These are phyloP conservation scores for Apiospora koreana DNA, from an alignment of 2,329 filamentous ascomycete genomes.

Conservation along the genomic window DNA sequence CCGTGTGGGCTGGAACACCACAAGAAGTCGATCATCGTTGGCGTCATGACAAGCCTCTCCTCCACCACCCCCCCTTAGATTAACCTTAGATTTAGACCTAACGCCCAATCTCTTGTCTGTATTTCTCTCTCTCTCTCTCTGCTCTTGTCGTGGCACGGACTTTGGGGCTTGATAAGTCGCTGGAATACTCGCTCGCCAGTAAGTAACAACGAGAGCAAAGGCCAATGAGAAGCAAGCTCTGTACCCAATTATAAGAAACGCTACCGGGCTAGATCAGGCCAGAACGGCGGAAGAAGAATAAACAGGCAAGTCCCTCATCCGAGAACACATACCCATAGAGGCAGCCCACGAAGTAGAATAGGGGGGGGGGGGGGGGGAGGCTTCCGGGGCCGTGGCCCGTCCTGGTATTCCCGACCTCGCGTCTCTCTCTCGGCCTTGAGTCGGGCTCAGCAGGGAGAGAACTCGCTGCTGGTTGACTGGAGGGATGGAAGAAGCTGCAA, in stretches of 20 bases:
- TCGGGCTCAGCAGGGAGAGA: not conserved
- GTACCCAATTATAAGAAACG: not conserved
- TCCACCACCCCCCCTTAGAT: not conserved
- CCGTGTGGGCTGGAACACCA: not conserved
- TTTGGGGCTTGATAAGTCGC: not conserved
- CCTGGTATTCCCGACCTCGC: not conserved
- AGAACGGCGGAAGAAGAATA: not conserved
- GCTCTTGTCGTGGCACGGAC: not conserved
- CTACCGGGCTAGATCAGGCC: not conserved
- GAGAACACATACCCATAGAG: not conserved
- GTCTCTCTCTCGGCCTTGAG: not conserved
- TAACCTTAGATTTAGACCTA: conserved; percentile 5
- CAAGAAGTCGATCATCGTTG: too few relatives aligned
- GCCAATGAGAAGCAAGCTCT: not conserved
- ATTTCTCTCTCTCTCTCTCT: not conserved
- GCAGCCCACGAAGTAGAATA: not conserved
- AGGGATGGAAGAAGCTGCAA: not conserved
- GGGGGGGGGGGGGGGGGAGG: not conserved
- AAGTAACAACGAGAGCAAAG: not conserved
- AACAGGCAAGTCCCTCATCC: not conserved
- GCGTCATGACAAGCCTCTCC: not conserved
- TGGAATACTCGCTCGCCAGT: not conserved
- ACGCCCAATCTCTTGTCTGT: not conserved
- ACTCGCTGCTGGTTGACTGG: not conserved
- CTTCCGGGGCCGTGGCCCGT: not conserved